Base-by-base conservation (phyloP, 305 asterid species). In the Solanum chacoense region DNA sequence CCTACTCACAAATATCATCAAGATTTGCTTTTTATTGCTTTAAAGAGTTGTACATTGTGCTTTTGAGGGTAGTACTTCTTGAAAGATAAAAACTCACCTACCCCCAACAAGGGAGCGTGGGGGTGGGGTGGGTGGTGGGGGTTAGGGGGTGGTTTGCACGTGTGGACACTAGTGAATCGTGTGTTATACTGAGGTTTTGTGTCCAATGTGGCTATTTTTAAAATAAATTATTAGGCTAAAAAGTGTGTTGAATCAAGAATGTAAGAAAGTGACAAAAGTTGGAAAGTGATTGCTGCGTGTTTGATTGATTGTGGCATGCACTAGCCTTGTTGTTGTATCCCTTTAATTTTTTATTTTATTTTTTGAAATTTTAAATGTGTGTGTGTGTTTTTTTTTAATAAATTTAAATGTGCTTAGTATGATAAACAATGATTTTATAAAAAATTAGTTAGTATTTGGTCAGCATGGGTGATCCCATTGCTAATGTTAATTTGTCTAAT, bases 161-260 rank as follows among this genome's bases (percentile, higher is more conserved):
- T 91, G 94, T 28, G 78, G 8, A 84, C 88, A 87, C 29, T 75
- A 6, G 91, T 84, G 73, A 67, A 89, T 92, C 95, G 92, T 81
- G 95, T 93, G 95, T 81, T 5, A 36, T 11, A 35, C 74, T 11
- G 77, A 86, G 91, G 91, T 83, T 80, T 87, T 88, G 94, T 42
- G 40, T 90, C 85, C 91, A 63, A 12, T 24, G 65, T 71, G 78
- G 75, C 72, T 55, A 36, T 78, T 45, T 50, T 8, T 31, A 3
- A 22, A 80, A n/a, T 45, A 83, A 83, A 83, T 31, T 2, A 83
- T 29, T 83, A 28, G 2, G 10, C 6, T 42, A 42, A 4, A 36
- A 81, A 8, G 71, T 28, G 10, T 6, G 59, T 50, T 31, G 86
- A 73, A 83, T 45, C 3, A 8, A 3, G 42, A 81, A 11, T 20